Conservation (phyloP, 257 asterid species). For the Petrea volubilis region DNA sequence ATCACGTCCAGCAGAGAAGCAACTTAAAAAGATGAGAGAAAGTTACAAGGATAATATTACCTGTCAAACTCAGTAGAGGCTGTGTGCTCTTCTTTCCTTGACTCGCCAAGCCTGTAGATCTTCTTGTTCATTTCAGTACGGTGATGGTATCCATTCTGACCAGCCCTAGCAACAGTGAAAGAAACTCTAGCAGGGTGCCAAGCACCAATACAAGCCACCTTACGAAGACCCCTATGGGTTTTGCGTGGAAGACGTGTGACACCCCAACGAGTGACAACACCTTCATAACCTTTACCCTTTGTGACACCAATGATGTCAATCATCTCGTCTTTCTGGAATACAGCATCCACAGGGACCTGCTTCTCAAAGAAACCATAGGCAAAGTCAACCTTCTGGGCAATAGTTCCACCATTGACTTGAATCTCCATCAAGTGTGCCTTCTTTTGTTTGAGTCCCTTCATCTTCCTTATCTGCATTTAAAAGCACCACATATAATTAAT, state of each 20-base stretch:
- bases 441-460: constrained; percentile 67
- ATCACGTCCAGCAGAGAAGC: neutral
- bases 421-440: constrained; percentile 69
- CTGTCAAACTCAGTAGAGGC: constrained; percentile 62
- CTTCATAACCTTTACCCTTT: constrained; percentile 64
- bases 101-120: constrained; percentile 62
- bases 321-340: constrained; percentile 68
- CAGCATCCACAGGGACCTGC: constrained; percentile 59
- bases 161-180: constrained; percentile 61
- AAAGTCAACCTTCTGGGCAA: constrained; percentile 66
- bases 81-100: constrained; percentile 44
- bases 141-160: constrained; percentile 72
- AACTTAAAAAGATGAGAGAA: neutral
- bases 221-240: constrained; percentile 69
- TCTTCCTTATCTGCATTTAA: constrained; percentile 50
- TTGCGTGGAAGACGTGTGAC: constrained; percentile 69
- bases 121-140: constrained; percentile 67
- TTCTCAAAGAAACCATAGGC: constrained; percentile 65
- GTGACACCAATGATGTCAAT: constrained; percentile 65
- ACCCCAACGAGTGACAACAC: constrained; percentile 76
- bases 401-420: constrained; percentile 65
- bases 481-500: neutral
- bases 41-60: constrained; percentile 6
- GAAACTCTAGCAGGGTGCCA: constrained; percentile 75
- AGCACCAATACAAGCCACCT: constrained; percentile 70